These are phyloP conservation scores for Trapa incisa DNA, from an alignment of 345 rosid genomes.

Conservation along the genomic window DNA sequence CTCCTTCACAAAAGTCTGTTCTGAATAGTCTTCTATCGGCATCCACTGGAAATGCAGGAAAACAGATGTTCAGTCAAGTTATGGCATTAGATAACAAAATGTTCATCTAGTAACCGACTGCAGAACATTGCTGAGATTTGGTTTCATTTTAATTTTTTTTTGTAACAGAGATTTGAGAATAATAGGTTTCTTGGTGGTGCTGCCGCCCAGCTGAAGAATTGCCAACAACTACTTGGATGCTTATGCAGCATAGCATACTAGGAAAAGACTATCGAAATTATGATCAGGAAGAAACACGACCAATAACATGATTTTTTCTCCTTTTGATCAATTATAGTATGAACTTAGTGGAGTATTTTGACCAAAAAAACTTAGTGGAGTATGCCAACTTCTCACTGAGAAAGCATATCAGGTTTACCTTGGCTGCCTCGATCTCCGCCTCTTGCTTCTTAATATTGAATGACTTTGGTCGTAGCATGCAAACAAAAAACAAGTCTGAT, in stretches of 20 bases:
- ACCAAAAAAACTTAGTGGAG: no score
- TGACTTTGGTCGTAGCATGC: slow-evolving; percentile 26
- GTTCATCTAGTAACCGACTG: background rate
- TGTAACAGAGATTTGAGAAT: no score
- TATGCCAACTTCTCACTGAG: background rate
- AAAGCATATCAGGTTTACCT: slow-evolving; percentile 12
- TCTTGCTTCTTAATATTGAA: slow-evolving; percentile 18
- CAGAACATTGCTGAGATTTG: no score
- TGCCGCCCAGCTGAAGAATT: no score
- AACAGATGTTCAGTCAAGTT: background rate
- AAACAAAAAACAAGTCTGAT: slow-evolving; percentile 30
- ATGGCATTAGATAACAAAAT: background rate
- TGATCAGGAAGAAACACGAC: background rate
- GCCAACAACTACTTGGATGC: background rate
- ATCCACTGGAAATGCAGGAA: slow-evolving; percentile 44
- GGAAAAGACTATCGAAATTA: background rate
- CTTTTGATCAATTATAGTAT: background rate
- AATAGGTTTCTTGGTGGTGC: no score
- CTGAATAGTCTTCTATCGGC: slow-evolving; percentile 45
- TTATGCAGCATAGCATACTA: no score
- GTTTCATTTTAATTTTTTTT: no score
- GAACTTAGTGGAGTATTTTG: background rate
- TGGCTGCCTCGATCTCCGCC: slow-evolving; percentile 28
- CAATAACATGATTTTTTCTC: background rate
- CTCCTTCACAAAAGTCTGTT: slow-evolving; percentile 32